phyloP scores from a whole-genome alignment of 306 rosid species.

The Glycine tomentella region DNA sequence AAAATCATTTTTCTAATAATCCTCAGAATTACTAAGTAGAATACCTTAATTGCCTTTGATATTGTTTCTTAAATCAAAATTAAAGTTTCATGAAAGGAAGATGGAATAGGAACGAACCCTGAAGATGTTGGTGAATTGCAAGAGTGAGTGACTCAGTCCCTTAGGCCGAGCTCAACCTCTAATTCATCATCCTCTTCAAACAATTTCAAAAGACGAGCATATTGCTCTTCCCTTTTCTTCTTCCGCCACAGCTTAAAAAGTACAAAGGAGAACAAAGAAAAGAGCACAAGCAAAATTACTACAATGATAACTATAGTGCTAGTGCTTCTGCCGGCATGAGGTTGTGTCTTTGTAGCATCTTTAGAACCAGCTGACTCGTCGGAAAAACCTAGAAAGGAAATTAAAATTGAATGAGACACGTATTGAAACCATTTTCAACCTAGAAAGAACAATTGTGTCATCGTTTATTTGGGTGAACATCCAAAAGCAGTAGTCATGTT shows the following conservation, averaged over 20 bases:
- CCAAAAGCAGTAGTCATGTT: background rate
- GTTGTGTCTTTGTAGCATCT: conserved; percentile 25
- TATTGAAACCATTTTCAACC: background rate
- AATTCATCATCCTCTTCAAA: conserved; percentile 91
- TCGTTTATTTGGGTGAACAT: background rate
- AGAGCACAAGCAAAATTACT: conserved; percentile 52
- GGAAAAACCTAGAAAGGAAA: conserved; percentile 54
- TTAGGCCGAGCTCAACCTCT: conserved; percentile 88
- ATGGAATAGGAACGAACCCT: conserved; percentile 47
- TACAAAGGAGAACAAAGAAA: conserved; percentile 49
- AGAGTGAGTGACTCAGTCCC: conserved; percentile 50
- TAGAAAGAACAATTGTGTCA: background rate
- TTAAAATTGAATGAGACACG: background rate
- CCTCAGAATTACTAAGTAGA: background rate
- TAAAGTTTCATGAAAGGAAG: too few relatives aligned
- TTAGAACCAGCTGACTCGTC: conserved; percentile 56
- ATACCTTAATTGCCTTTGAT: background rate
- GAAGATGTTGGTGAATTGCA: conserved; percentile 26
- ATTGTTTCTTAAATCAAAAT: background rate
- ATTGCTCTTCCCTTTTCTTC: conserved; percentile 89
- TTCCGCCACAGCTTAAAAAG: conserved; percentile 79
- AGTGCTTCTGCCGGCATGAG: conserved; percentile 43
- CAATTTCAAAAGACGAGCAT: conserved; percentile 78
- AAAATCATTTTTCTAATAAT: background rate
- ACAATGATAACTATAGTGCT: conserved; percentile 53